Base-by-base conservation (phyloP, 2,329 filamentous ascomycete genomes). In the Annulohypoxylon truncatum region DNA sequence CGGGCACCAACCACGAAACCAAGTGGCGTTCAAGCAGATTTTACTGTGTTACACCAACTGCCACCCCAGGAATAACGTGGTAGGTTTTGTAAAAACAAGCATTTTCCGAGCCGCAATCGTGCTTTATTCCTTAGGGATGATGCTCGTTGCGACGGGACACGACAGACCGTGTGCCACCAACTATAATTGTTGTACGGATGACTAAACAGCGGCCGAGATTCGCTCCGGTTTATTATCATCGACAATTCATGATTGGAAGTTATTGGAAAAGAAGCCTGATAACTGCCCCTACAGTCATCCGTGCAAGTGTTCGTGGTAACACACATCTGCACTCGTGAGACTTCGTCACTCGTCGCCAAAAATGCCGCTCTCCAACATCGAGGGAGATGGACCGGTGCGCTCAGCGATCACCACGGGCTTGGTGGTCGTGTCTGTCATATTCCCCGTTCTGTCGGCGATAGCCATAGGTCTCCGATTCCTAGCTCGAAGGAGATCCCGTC, bases 371-470 rank as follows among this genome's bases (percentile, higher is more conserved):
- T 35, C 33, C 13, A 35, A n/a, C 13, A 35, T 35, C 33, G 33
- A 35, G 33, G 33, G 33, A 12, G 33, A 35, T 35, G 33, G 33
- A 13, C 33, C 33, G 0, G 33, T 35, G 13, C 13, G 33, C 13
- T 35, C 33, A 1, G 33, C 33, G 6, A 80, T 63, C 26, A 63
- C 60, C 2, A 57, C 52, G 7, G 22, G n/a, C 3, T 13, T 63
- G 9, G 31, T 63, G 10, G 24, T 48, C 10, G 47, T 63, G 12
- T 63, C 60, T 15, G 60, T 53, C 28, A 47, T 63, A 10, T 57
- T 63, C 35, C 60, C 60, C 18, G 9, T 57, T 10, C 10, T 57
- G 9, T 63, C 60, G 1, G 28, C 52, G 4, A n/a, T 6, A 12
- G 35, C 46, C 2, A 38, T 28, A 1, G 4, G 18, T 4, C 28